Evolutionary conservation across 805 yeast genomes (phyloP), one percentile per base, ranked within the genome.

Genomic region (Schwanniomyces polymorphus): DNA sequence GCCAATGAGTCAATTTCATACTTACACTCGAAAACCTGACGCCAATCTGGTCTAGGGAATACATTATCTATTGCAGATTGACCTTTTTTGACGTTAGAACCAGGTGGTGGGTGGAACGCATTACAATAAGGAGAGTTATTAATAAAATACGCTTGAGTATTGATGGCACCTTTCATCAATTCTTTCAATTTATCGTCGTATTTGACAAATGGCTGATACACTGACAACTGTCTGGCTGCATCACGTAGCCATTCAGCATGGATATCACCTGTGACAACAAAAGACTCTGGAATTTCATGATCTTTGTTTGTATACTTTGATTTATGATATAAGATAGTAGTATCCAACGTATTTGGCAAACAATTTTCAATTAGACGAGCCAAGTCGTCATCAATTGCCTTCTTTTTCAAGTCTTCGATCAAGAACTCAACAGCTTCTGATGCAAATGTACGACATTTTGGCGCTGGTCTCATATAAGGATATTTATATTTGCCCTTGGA

Each of bases 221-320:
- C 88, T 4, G 88, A 78, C 41, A 90, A 67, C 60, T 90, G 97
- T 55, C 94, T 72, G 0, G 96, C 88, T 1, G 95, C 84, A 64
- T 90, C 97, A 44, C 97, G 68, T 42, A 90, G 69, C 97, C 97
- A 90, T 64, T 90, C 96, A 2, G 97, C 97, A 62, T 88, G 91
- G 46, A 90, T 90, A 60, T 90, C 97, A 8, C 97, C 97, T 0
- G 97, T 90, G 27, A 89, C 92, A 1, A 90, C 79, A 64, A 90
- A 90, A 0, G 95, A 75, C 51, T 82, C 80, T 0, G 91, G 67
- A 10, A 47, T 51, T 1, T 41, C 49, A 14, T 53, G 43, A 17
- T 52, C 43, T 45, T 42, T 34, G 11, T 54, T 56, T 14, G 63
- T 54, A 3, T 59, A 53, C 2, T 47, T 27, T 8, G 53, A 17